Percentiles rank a stretch among this genome's conserved stretches.
Conservation (phyloP, 129 eudicot genomes). For the Tagetes patula region DNA sequence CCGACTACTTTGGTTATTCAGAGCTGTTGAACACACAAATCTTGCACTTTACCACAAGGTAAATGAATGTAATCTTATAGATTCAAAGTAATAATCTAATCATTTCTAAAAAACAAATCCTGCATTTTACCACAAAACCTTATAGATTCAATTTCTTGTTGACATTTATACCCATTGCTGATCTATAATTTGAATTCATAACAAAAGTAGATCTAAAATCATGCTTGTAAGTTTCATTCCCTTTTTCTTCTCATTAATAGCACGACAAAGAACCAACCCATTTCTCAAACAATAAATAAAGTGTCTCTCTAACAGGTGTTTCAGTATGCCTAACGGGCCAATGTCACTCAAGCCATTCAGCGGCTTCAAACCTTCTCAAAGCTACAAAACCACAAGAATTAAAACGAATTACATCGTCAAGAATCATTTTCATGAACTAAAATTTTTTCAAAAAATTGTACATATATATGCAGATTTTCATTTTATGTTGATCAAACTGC, state of each 20-base stretch:
- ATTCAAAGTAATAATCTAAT: not conserved
- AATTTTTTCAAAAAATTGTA: not conserved
- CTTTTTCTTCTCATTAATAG: conserved; percentile 73
- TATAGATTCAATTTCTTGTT: conserved; percentile 43
- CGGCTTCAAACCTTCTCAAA: conserved; percentile 75
- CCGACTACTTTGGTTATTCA: conserved; percentile 62
- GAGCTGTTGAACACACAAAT: conserved; percentile 62
- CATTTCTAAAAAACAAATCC: not conserved
- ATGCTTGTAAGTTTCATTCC: conserved; percentile 58
- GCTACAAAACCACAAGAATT: conserved; percentile 41
- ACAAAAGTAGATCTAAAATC: conserved; percentile 54
- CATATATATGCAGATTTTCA: too few species aligned
- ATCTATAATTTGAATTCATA: too few species aligned
- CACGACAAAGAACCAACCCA: conserved; percentile 85
- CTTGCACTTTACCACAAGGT: conserved; percentile 60
- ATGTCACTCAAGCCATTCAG: conserved; percentile 81
- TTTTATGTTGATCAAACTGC: too few species aligned
- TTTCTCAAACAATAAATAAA: conserved; percentile 90
- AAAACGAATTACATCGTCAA: not conserved
- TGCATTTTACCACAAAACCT: not conserved
- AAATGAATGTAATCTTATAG: not conserved
- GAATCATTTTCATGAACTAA: not conserved
- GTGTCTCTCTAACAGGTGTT: conserved; percentile 66
- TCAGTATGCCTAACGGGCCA: conserved; percentile 72
- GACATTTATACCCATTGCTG: conserved; percentile 21